Base-by-base conservation (phyloP, 306 rosid species). In the Vigna nakashimae region DNA sequence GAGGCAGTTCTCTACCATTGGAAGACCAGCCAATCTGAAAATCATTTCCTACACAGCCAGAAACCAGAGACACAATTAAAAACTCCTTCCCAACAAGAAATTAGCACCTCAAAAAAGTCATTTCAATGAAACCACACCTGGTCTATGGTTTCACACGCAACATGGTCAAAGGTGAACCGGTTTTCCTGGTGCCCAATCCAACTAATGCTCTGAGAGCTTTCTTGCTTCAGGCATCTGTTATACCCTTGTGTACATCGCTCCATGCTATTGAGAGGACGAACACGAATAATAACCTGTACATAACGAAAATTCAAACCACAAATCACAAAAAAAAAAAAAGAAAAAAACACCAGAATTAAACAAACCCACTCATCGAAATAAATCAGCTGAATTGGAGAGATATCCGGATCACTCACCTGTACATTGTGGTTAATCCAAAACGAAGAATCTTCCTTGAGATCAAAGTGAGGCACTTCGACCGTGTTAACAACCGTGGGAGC, bases 371-470 rank as follows among this genome's bases (percentile, higher is more conserved):
- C 36, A 74, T 14, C 24, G 20, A 52, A 57, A 3, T 20, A 12
- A 2, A 80, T 62, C 22, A 72, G 45, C 52, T 20, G 34, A 20
- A 49, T 18, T 45, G 45, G 45, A 69, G 62, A 9, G 2, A 66
- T 58, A 46, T 66, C 26, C 26, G 26, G 2, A 70, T 71, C 78
- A 87, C 94, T 77, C 59, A 92, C 99, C 98, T 95, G 99, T 85
- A 92, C 98, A 84, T 87, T 95, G 77, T 88, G 99, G 45, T 95
- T 96, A 81, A 95, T 92, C 99, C 99, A 95, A 73, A 95, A 95
- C 0, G 98, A 95, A 0, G 96, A 86, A 79, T 95, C 96, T 85
- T 95, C 99, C 86, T 86, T 95, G 18, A 95, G 98, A 76, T 92
- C 96, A 71, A 95, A 95, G 90, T 92, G 93, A 91, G 99, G 98